Evolutionary conservation across 2,329 filamentous ascomycete genomes (phyloP).

Genomic region (Cladosporium sp.): DNA sequence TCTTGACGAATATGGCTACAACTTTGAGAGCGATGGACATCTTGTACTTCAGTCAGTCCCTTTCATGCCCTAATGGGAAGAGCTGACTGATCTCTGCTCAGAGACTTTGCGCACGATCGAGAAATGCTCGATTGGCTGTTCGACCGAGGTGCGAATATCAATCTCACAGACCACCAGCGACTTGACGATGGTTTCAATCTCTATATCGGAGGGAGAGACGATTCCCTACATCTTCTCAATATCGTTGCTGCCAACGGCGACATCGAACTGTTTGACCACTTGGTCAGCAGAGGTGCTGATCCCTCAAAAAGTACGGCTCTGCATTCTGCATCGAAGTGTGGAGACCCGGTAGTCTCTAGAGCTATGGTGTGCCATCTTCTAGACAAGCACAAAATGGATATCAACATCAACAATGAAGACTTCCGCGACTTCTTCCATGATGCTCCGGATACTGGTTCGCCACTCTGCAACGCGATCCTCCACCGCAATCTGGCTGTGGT

Average conservation of each 20-base stretch:
- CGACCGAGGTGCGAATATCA: constrained; percentile 17
- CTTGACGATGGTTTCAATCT: constrained; percentile 5
- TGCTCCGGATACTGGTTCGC: constrained; percentile 10
- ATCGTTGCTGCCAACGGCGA: constrained; percentile 15
- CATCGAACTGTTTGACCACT: constrained; percentile 15
- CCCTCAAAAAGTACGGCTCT: constrained; percentile 8
- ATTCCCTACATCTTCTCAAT: constrained; percentile 14
- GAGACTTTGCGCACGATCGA: constrained; percentile 12
- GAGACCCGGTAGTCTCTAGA: constrained; percentile 3
- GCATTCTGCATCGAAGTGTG: constrained; percentile 12
- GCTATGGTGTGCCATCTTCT: constrained; percentile 15
- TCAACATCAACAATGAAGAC: constrained; percentile 13
- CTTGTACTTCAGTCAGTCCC: not conserved
- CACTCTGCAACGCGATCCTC: constrained; percentile 13
- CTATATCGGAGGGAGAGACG: constrained; percentile 3
- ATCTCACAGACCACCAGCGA: constrained; percentile 7
- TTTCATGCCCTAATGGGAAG: not conserved
- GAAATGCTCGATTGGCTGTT: constrained; percentile 16
- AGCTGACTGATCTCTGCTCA: not conserved
- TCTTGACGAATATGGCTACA: constrained; percentile 5
- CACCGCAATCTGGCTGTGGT: constrained; percentile 13
- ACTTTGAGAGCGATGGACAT: constrained; percentile 10
- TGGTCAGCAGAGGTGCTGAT: constrained; percentile 14
- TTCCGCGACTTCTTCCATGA: constrained; percentile 9
- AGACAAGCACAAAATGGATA: constrained; percentile 15